Evolutionary conservation across 129 eudicot species (phyloP), one percentile per base, ranked within the genome.

Genomic region (Flaveria linearis): DNA sequence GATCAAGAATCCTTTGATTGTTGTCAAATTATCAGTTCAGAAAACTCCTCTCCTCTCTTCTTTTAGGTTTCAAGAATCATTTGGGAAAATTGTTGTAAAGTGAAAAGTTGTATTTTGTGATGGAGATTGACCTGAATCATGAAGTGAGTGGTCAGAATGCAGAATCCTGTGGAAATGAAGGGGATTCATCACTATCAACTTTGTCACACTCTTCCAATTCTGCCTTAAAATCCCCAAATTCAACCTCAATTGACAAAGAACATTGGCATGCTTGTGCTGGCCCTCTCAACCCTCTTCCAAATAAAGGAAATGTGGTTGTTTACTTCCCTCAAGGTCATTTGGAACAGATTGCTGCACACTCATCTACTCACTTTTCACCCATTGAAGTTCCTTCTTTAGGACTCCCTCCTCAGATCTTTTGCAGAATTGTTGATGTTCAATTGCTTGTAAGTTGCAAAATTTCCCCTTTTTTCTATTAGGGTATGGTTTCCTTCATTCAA

Each of bases 201-300:
- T 86, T 82, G 80, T 85, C 76, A 85, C 64, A 71, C 41, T 36
- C 41, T 5, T 36, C 41, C 5, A 36, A 36, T 36, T 36, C 41
- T 36, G 41, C 41, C 41, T 36, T 36, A 36, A 36, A 36, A 5
- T 36, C 41, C 41, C 41, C 41, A 36, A 36, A 36, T 63, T 74
- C 91, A 47, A 74, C 87, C 12, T 75, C 90, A 52, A 83, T 85
- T 43, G 82, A 84, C 63, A 84, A 63, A 86, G 96, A 93, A 86
- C 97, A 86, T 43, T 93, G 98, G 98, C 88, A 93, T 86, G 97
- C 98, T 70, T 88, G 98, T 90, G 95, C 98, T 86, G 98, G 98
- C 10, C 97, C 98, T 78, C 83, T 90, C 12, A 88, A 91, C 4
- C 75, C 80, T 52, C 88, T 88, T 53, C 98, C 97, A 60, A 86